A percentile compares a stretch with the other conserved stretches of the same genome.
phyloP scores from a whole-genome alignment of 2,329 filamentous ascomycete genomes.

The Sclerotinia minor region DNA sequence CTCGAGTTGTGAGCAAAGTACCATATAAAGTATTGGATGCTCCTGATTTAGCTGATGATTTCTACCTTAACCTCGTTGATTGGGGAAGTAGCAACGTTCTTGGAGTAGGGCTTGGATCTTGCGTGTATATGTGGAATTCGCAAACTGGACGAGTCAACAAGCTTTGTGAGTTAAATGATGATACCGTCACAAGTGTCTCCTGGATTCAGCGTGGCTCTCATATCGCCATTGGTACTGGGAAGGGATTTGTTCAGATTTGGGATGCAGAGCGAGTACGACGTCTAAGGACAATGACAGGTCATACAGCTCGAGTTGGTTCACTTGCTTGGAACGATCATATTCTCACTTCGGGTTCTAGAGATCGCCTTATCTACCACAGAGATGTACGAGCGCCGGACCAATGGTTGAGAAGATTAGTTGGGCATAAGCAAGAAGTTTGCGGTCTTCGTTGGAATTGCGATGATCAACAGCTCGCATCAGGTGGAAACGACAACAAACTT shows the following conservation, averaged over 20 bases:
- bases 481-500: conserved; percentile 97
- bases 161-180: conserved; percentile 87
- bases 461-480: conserved; percentile 89
- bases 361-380: conserved; percentile 90
- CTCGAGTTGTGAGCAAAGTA: conserved; percentile 89
- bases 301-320: conserved; percentile 88
- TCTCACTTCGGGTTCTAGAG: conserved; percentile 89
- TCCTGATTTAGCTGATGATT: conserved; percentile 93
- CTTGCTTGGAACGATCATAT: conserved; percentile 98
- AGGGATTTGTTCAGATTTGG: conserved; percentile 96
- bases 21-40: conserved; percentile 98
- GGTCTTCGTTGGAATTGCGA: conserved; percentile 97
- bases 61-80: conserved; percentile 95
- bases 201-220: conserved; percentile 99
- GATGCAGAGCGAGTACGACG: conserved; percentile 85
- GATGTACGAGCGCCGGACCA: conserved; percentile 93
- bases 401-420: conserved; percentile 80
- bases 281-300: conserved; percentile 93
- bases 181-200: conserved; percentile 92
- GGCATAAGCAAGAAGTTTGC: conserved; percentile 98
- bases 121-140: conserved; percentile 98
- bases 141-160: conserved; percentile 88
- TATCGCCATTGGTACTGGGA: conserved; percentile 90
- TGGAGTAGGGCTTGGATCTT: conserved; percentile 86
- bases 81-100: conserved; percentile 96